Percentiles rank a stretch among this genome's conserved stretches.
Conservation (phyloP, 2,329 filamentous ascomycete species). For the Fusarium zealandicum region DNA sequence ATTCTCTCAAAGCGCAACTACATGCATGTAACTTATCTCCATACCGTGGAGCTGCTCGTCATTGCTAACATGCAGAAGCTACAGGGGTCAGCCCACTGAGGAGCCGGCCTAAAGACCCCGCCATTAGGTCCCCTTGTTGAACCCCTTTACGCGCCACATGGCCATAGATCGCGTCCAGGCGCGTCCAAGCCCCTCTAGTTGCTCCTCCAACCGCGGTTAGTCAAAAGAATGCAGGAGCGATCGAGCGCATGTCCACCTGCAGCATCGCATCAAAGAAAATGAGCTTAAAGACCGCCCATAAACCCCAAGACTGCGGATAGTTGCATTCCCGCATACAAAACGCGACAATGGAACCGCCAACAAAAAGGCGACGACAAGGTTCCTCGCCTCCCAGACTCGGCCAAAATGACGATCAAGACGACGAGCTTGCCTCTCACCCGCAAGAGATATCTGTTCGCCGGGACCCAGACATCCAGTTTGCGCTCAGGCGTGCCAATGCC, state of each 20-base stretch:
- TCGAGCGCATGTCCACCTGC: background rate
- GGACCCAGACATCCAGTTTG: constrained; percentile 54
- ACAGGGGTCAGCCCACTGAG: constrained; percentile 7
- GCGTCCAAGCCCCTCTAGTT: constrained; percentile 30
- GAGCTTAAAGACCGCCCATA: background rate
- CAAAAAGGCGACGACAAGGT: constrained; percentile 68
- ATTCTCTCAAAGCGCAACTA: no score
- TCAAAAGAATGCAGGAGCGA: constrained; percentile 14
- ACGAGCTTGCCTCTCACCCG: constrained; percentile 57
- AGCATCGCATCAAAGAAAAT: background rate
- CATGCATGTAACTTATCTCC: no score
- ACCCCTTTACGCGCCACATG: constrained; percentile 35
- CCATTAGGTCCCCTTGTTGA: constrained; percentile 5
- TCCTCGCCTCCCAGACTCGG: constrained; percentile 44
- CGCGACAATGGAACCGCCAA: constrained; percentile 62
- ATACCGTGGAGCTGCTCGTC: no score
- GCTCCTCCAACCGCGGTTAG: constrained; percentile 39
- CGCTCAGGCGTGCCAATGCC: constrained; percentile 69
- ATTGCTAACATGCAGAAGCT: background rate
- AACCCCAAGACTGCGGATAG: background rate
- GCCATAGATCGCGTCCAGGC: constrained; percentile 17
- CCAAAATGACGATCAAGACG: constrained; percentile 51
- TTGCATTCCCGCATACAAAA: no score
- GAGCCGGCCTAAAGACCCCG: constrained; percentile 10
- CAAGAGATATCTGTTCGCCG: constrained; percentile 53